These are phyloP conservation scores for Dothistroma septosporum DNA, from an alignment of 2,329 filamentous ascomycete species.

Conservation along the genomic window DNA sequence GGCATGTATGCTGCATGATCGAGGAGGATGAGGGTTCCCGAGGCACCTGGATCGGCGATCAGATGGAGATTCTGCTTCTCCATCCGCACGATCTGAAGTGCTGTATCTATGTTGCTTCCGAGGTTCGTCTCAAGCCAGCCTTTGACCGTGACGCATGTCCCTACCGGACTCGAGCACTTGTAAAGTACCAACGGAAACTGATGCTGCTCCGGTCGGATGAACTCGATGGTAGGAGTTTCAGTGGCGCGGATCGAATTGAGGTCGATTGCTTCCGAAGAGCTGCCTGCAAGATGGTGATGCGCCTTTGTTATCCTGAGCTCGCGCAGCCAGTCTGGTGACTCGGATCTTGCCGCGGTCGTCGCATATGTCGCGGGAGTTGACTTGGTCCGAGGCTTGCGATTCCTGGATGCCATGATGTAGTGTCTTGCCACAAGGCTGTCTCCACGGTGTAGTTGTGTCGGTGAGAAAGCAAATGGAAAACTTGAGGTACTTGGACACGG, in stretches of 20 bases:
- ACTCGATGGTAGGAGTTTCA: slow-evolving; percentile 14
- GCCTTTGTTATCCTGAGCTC: not conserved
- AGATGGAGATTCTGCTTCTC: slow-evolving; percentile 21
- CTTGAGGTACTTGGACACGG: not conserved
- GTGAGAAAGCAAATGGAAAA: not conserved
- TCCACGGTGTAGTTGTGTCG: not conserved
- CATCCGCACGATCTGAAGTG: slow-evolving; percentile 17
- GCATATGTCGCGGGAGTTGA: not conserved
- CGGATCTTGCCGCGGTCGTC: not conserved
- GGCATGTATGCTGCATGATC: slow-evolving; percentile 15
- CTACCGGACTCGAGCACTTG: slow-evolving; percentile 7
- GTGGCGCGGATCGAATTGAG: slow-evolving; percentile 18
- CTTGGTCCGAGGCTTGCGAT: not conserved
- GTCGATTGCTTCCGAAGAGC: slow-evolving; percentile 15
- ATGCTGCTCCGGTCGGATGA: slow-evolving; percentile 12
- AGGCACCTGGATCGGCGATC: slow-evolving; percentile 1
- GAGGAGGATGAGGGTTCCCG: slow-evolving; percentile 17
- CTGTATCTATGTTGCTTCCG: not conserved
- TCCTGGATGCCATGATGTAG: not conserved
- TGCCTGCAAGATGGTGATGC: not conserved
- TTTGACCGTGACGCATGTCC: slow-evolving; percentile 12
- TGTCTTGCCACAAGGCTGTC: too few species aligned
- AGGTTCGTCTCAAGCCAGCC: not conserved
- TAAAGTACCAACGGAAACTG: slow-evolving; percentile 19
- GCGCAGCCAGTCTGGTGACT: not conserved